Conservation (phyloP, 2,329 filamentous ascomycete genomes). For the Ustulina deusta region DNA sequence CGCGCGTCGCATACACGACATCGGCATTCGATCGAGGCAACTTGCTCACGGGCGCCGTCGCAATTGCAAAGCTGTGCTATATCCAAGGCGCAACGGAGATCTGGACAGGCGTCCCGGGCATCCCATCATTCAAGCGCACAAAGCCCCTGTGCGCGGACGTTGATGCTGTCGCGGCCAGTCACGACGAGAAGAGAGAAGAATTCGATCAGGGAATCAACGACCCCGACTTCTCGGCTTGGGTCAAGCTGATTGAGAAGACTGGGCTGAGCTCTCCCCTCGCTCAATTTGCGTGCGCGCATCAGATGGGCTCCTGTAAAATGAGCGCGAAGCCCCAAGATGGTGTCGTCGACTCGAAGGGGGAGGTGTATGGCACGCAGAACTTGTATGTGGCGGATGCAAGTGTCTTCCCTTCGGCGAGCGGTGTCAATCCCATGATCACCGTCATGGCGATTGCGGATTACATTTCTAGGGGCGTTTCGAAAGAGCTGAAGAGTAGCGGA, state of each 20-base stretch:
- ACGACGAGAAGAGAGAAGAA: slow-evolving; percentile 37
- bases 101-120: slow-evolving; percentile 70
- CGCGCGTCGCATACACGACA: slow-evolving; percentile 76
- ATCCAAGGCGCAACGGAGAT: slow-evolving; percentile 86
- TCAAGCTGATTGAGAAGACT: slow-evolving; percentile 61
- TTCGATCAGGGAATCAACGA: slow-evolving; percentile 65
- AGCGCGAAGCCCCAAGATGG: slow-evolving; percentile 63
- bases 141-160: slow-evolving; percentile 8
- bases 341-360: slow-evolving; percentile 69
- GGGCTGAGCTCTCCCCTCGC: slow-evolving; percentile 64
- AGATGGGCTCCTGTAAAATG: slow-evolving; percentile 85
- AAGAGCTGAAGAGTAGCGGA: slow-evolving; percentile 56
- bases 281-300: slow-evolving; percentile 77
- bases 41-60: slow-evolving; percentile 77
- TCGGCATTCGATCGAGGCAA: slow-evolving; percentile 79
- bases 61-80: slow-evolving; percentile 80
- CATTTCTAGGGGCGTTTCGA: slow-evolving; percentile 69
- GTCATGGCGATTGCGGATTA: slow-evolving; percentile 77
- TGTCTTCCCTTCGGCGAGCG: slow-evolving; percentile 80
- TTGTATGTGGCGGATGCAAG: slow-evolving; percentile 80
- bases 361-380: slow-evolving; percentile 73
- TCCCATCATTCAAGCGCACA: slow-evolving; percentile 70
- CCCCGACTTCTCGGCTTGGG: slow-evolving; percentile 71
- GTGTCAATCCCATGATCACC: slow-evolving; percentile 86
- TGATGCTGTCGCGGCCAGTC: neutral